These are phyloP conservation scores for Trichoderma cornu-damae DNA, from an alignment of 2,329 filamentous ascomycete species.

Conservation along the genomic window DNA sequence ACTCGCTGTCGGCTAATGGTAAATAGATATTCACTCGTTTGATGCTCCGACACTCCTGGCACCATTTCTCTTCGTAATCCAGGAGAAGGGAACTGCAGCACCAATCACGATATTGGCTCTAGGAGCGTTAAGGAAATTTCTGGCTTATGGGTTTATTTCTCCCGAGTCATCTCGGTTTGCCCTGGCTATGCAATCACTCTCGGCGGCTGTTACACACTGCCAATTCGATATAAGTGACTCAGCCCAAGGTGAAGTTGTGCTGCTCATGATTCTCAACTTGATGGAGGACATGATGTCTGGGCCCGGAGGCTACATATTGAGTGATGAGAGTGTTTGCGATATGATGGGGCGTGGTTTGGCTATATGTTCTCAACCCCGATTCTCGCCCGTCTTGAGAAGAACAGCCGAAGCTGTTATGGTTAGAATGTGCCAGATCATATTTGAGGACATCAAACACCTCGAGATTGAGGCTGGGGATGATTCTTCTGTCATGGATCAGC, in stretches of 20 bases:
- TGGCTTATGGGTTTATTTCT: conserved; percentile 88
- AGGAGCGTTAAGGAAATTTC: conserved; percentile 91
- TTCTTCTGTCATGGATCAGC: conserved; percentile 59
- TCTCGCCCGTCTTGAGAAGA: conserved; percentile 83
- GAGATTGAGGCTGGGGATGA: conserved; percentile 70
- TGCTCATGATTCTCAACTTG: conserved; percentile 87
- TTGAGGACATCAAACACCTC: conserved; percentile 83
- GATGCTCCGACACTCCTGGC: conserved; percentile 85
- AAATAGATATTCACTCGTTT: conserved; percentile 73
- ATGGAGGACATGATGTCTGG: conserved; percentile 99
- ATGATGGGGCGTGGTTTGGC: conserved; percentile 99
- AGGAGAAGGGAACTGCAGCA: conserved; percentile 91
- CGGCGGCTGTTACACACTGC: conserved; percentile 93
- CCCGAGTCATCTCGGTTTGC: conserved; percentile 79
- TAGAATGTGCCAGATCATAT: conserved; percentile 98
- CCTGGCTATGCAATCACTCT: conserved; percentile 89
- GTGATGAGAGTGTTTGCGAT: conserved; percentile 95
- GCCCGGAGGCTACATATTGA: conserved; percentile 85
- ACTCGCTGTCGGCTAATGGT: conserved; percentile 19
- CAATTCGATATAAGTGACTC: conserved; percentile 96
- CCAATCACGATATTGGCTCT: conserved; percentile 93
- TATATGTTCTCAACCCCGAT: conserved; percentile 90
- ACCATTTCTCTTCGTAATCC: conserved; percentile 93
- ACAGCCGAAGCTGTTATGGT: conserved; percentile 97
- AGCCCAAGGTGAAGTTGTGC: conserved; percentile 88